Evolutionary conservation across 345 rosid species (phyloP).

Genomic region (Linum tenue): DNA sequence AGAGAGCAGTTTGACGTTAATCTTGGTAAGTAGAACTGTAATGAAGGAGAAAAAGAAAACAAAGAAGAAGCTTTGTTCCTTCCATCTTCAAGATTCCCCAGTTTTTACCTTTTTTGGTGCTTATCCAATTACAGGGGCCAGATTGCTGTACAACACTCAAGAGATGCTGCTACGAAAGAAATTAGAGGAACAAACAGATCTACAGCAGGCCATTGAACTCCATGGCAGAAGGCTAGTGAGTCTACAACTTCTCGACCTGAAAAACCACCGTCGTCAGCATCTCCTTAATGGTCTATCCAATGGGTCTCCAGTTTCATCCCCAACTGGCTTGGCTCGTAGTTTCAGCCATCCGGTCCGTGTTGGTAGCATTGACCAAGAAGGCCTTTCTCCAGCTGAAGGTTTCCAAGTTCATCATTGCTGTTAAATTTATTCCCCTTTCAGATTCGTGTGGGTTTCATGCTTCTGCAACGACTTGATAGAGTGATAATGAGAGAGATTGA

Average conservation of each 20-base stretch:
- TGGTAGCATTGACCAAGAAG: background rate
- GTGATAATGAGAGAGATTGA: no score
- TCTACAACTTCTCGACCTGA: slow-evolving; percentile 4
- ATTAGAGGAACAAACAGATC: slow-evolving; percentile 1
- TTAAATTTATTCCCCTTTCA: background rate
- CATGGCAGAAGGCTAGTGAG: slow-evolving; percentile 4
- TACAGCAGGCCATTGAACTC: slow-evolving; percentile 2
- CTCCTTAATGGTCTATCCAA: background rate
- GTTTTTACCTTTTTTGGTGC: background rate
- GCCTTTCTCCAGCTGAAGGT: background rate
- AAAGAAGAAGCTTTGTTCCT: no score
- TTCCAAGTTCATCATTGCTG: background rate
- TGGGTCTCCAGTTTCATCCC: slow-evolving; percentile 5
- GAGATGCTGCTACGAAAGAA: slow-evolving; percentile 4
- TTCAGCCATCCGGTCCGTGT: background rate
- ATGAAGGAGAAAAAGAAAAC: background rate
- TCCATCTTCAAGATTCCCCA: background rate
- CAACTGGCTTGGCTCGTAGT: background rate
- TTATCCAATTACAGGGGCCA: background rate
- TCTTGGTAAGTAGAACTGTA: background rate
- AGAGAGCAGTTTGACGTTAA: slow-evolving; percentile 2
- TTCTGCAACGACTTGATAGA: background rate
- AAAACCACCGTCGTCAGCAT: slow-evolving; percentile 1
- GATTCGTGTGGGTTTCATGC: background rate
- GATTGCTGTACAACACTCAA: background rate